These are phyloP conservation scores for Aspergillus homomorphus DNA, from an alignment of 495 filamentous ascomycete genomes.

Conservation along the genomic window DNA sequence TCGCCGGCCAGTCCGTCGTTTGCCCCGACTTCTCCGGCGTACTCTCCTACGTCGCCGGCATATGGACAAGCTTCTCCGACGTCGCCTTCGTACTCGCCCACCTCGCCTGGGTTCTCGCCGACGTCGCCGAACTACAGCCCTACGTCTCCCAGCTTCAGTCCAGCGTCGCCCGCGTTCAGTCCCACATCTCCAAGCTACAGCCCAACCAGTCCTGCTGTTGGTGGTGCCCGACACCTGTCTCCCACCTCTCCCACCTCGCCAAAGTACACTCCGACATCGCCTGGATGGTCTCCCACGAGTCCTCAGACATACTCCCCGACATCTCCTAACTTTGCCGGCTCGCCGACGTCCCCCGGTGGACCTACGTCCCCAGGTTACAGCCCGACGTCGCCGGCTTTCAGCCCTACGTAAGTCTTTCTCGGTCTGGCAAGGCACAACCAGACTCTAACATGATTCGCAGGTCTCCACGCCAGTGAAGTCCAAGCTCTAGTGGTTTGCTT, in stretches of 20 bases:
- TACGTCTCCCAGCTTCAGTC: constrained; percentile 60
- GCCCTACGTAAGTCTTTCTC: constrained; percentile 38
- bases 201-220: constrained; percentile 62
- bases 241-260: constrained; percentile 69
- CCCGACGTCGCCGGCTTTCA: constrained; percentile 51
- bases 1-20: constrained; percentile 70
- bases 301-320: constrained; percentile 74
- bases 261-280: constrained; percentile 72
- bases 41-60: constrained; percentile 78
- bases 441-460: constrained; percentile 32
- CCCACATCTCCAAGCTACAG: constrained; percentile 64
- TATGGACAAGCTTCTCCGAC: constrained; percentile 63
- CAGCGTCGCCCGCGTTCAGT: constrained; percentile 57
- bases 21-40: constrained; percentile 72
- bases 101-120: constrained; percentile 79
- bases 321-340: constrained; percentile 65
- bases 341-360: constrained; percentile 52
- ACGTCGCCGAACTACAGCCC: constrained; percentile 64
- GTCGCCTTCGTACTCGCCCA: constrained; percentile 74
- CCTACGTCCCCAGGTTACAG: constrained; percentile 56
- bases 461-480: constrained; percentile 48
- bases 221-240: constrained; percentile 51
- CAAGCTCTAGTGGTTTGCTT: constrained; percentile 20
- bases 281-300: constrained; percentile 65
- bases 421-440: neutral